Conservation (phyloP, 441 rosid genomes). For the Erysimum cheiri region DNA sequence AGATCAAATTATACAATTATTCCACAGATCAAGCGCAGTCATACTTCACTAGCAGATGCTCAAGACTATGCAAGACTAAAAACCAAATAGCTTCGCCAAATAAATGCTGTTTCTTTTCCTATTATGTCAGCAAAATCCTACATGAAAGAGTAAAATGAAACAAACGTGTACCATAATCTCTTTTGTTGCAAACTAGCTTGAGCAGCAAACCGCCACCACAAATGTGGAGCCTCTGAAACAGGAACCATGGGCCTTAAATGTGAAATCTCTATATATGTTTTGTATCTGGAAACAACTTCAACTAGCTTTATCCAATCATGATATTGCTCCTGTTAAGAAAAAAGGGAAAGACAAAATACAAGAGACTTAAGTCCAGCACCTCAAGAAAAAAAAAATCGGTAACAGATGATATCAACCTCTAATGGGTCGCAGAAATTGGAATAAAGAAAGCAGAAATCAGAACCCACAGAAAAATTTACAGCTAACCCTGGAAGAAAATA, state of each 20-base stretch:
- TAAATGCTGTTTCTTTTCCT: conserved; percentile 23
- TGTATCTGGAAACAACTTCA: conserved; percentile 90
- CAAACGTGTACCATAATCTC: conserved; percentile 74
- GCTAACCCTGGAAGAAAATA: conserved; percentile 27
- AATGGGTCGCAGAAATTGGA: conserved; percentile 14
- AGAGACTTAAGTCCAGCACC: conserved; percentile 34
- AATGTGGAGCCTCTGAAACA: conserved; percentile 61
- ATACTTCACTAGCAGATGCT: conserved; percentile 49
- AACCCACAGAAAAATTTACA: background rate
- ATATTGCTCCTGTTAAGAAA: conserved; percentile 77
- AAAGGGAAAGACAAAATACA: conserved; percentile 38
- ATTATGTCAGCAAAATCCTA: conserved; percentile 25
- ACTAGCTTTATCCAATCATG: conserved; percentile 96
- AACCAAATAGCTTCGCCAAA: conserved; percentile 7
- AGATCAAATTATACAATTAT: conserved; percentile 36
- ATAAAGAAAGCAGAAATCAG: conserved; percentile 19
- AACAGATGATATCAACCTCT: conserved; percentile 15
- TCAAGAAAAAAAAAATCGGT: conserved; percentile 23
- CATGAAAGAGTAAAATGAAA: conserved; percentile 31
- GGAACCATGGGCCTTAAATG: conserved; percentile 90
- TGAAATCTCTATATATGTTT: conserved; percentile 79
- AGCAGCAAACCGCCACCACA: conserved; percentile 97
- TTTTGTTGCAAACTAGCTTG: conserved; percentile 87
- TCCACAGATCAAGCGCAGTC: conserved; percentile 9
- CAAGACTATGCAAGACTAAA: conserved; percentile 37